Base-by-base conservation (phyloP, 495 filamentous ascomycete genomes). In the Astrocystis sublimbata region DNA sequence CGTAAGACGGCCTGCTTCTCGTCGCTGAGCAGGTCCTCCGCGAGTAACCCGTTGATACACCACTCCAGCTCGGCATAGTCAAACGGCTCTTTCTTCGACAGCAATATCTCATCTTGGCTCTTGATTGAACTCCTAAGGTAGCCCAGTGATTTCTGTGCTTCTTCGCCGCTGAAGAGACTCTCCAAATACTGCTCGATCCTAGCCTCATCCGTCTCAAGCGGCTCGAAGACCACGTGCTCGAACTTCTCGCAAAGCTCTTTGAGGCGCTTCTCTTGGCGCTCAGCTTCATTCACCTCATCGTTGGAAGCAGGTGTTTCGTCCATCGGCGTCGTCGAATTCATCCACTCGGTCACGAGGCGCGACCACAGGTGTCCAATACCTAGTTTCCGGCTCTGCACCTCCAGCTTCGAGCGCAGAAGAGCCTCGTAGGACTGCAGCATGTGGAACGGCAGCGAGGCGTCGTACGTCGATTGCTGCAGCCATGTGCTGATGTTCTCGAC, bases 311-410 rank as follows among this genome's bases (percentile, higher is more conserved):
- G 30, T 12, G 54, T 24, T 40, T 65, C 59, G 15, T 65, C 33
- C 36, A 70, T 54, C 1, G 73, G 56, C 13, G 65, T 57, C 6
- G 54, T 47, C 5, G 62, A 59, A 1, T 73, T 68, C 67, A 89
- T 71, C 86, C 87, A 89, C 67, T 90, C 85, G 4, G 78, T 89
- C 24, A 89, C 75, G 54, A 91, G 68, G 17, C 77, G 75, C 41
- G 82, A 86, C 68, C 88, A 89, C 36, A 90, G 78, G 30, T 79
- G 75, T 4, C 84, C 85, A 66, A 88, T 84, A 51, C 86, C 76
- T 40, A 86, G 78, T 60, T 80, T 83, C 43, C 80, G 70, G 54
- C 82, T 82, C 63, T 87, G 77, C 17, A 78, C 50, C 40, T 78
- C 71, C 4, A 78, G 65, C 64, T 66, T 47, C 68, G 71, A 19